Percentiles rank a stretch among this genome's conserved stretches.
Evolutionary conservation across 2,329 filamentous ascomycete genomes (phyloP).

Genomic region (Botryotinia narcissicola): DNA sequence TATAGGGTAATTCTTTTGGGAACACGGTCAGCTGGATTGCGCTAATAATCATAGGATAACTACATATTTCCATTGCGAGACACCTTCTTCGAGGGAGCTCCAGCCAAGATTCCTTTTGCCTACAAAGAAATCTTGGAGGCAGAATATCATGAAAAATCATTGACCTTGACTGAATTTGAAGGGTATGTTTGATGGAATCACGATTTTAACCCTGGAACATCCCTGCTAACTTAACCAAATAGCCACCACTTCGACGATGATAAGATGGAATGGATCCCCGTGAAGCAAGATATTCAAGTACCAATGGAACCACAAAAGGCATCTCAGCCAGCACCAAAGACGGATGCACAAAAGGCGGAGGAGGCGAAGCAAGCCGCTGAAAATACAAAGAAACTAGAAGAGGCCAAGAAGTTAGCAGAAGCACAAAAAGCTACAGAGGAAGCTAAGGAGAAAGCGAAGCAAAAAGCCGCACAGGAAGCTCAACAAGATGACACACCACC

Average conservation of each 20-base stretch:
- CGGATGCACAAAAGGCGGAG: constrained; percentile 2
- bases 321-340: constrained; percentile 24
- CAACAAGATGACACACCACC: constrained; percentile 10
- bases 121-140: constrained; percentile 57
- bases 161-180: constrained; percentile 52
- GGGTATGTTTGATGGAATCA: constrained; percentile 44
- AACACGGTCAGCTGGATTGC: neutral
- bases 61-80: constrained; percentile 68
- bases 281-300: constrained; percentile 11
- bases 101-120: constrained; percentile 62
- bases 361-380: constrained; percentile 31
- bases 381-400: constrained; percentile 36
- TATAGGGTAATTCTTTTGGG: constrained; percentile 42
- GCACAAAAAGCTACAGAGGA: constrained; percentile 3
- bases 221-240: neutral
- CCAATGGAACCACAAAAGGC: constrained; percentile 27
- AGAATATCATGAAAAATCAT: constrained; percentile 54
- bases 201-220: neutral
- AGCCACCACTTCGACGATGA: constrained; percentile 46
- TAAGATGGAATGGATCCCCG: constrained; percentile 40
- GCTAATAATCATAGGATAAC: constrained; percentile 43
- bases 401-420: constrained; percentile 5
- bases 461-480: constrained; percentile 1
- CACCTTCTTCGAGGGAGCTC: constrained; percentile 65
- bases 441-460: constrained; percentile 5